phyloP scores from a whole-genome alignment of 2,329 filamentous ascomycete species.

The Fusarium neocosmosporiellum region DNA sequence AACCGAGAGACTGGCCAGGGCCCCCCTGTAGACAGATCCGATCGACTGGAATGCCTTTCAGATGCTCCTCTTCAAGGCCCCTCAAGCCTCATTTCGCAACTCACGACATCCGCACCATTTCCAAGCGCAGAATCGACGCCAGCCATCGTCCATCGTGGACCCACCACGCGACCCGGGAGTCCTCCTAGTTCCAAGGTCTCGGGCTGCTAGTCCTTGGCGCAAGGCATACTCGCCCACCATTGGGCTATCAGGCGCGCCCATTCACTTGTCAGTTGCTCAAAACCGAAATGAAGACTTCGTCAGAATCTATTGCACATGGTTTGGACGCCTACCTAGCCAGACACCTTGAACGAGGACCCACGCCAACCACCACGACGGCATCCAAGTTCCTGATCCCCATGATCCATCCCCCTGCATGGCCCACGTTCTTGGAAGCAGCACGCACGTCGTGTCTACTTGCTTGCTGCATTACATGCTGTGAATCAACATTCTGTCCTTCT shows the following conservation, averaged over 20 bases:
- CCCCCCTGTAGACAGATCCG: conserved; percentile 40
- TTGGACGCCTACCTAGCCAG: conserved; percentile 34
- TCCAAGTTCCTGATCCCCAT: conserved; percentile 34
- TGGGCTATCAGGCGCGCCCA: conserved; percentile 41
- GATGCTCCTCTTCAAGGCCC: conserved; percentile 13
- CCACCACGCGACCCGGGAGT: conserved; percentile 22
- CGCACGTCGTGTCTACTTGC: conserved; percentile 8
- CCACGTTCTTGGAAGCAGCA: conserved; percentile 36
- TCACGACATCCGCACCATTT: conserved; percentile 20
- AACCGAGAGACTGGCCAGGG: conserved; percentile 3
- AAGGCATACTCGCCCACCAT: conserved; percentile 44
- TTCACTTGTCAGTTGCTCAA: conserved; percentile 32
- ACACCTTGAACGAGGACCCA: conserved; percentile 37
- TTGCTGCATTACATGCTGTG: conserved; percentile 22
- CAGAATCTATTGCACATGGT: conserved; percentile 45
- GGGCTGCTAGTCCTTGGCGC: conserved; percentile 34
- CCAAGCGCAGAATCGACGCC: conserved; percentile 30
- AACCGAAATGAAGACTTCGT: conserved; percentile 28
- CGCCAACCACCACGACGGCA: conserved; percentile 18
- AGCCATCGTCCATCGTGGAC: conserved; percentile 32
- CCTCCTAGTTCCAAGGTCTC: conserved; percentile 19
- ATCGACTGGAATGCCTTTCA: conserved; percentile 38
- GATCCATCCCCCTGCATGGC: conserved; percentile 38
- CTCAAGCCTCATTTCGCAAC: conserved; percentile 19
- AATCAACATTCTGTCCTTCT: conserved; percentile 34